phyloP scores from a whole-genome alignment of 495 filamentous ascomycete species.

The Penicillium longicatenatum region DNA sequence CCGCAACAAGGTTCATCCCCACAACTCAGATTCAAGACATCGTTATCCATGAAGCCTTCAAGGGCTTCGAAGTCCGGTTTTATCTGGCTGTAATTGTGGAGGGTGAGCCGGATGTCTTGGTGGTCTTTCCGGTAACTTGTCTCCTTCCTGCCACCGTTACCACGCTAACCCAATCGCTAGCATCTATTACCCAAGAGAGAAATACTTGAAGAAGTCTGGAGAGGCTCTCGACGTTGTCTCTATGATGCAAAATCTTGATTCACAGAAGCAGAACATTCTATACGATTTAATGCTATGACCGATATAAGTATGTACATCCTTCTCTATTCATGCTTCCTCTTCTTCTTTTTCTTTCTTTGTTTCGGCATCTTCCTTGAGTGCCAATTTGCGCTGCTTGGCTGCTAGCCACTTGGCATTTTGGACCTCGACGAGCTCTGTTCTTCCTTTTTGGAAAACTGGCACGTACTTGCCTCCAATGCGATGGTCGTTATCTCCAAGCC shows the following conservation, averaged over 20 bases:
- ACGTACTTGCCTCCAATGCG: slow-evolving; percentile 66
- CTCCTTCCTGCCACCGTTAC: neutral
- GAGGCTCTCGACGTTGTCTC: slow-evolving; percentile 72
- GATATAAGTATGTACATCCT: slow-evolving; percentile 24
- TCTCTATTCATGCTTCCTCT: neutral
- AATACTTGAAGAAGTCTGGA: slow-evolving; percentile 85
- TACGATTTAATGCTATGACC: neutral
- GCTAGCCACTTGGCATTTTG: slow-evolving; percentile 77
- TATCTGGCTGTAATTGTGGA: slow-evolving; percentile 91
- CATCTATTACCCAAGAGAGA: slow-evolving; percentile 67
- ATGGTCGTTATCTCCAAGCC: slow-evolving; percentile 66
- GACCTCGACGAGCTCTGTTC: slow-evolving; percentile 65
- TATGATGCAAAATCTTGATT: slow-evolving; percentile 62
- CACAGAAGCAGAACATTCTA: neutral
- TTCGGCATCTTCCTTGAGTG: slow-evolving; percentile 21
- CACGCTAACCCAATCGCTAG: slow-evolving; percentile 30
- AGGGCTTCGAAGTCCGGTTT: slow-evolving; percentile 86
- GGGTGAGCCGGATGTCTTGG: slow-evolving; percentile 83
- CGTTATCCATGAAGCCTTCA: slow-evolving; percentile 93
- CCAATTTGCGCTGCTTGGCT: slow-evolving; percentile 60
- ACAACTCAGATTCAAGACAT: slow-evolving; percentile 90
- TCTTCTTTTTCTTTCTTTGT: slow-evolving; percentile 10
- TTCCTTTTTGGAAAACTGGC: slow-evolving; percentile 65
- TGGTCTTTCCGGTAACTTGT: slow-evolving; percentile 79
- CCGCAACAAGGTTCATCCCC: slow-evolving; percentile 87